phyloP scores from a whole-genome alignment of 352 stramenopile species.

The Peronospora destructor region DNA sequence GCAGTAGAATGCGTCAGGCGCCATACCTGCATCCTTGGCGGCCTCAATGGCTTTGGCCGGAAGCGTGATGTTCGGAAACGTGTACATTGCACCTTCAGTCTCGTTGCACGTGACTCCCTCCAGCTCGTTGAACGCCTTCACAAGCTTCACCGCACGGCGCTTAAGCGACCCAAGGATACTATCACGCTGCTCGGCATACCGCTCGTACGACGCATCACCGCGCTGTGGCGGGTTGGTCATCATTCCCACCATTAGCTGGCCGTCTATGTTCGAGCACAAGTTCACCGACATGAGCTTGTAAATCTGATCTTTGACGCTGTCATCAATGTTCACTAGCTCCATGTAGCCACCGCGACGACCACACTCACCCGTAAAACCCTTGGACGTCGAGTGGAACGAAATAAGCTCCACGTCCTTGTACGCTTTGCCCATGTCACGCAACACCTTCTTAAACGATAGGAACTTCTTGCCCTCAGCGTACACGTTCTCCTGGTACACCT shows the following conservation, averaged over 20 bases:
- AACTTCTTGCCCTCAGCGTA: conserved; percentile 92
- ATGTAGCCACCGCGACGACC: conserved; percentile 95
- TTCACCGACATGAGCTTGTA: conserved; percentile 98
- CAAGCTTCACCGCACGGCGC: conserved; percentile 89
- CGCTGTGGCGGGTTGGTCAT: conserved; percentile 94
- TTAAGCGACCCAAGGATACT: conserved; percentile 92
- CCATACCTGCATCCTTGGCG: conserved; percentile 62
- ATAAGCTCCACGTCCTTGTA: conserved; percentile 93
- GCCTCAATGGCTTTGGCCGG: conserved; percentile 81
- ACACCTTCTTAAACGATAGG: conserved; percentile 92
- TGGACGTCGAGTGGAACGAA: conserved; percentile 97
- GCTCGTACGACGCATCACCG: conserved; percentile 86
- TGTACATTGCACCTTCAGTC: conserved; percentile 98
- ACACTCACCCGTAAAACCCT: conserved; percentile 98
- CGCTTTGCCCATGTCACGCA: conserved; percentile 81
- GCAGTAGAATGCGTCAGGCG: conserved; percentile 96
- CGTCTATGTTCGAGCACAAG: conserved; percentile 95
- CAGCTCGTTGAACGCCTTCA: conserved; percentile 91
- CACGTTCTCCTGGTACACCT: conserved; percentile 99
- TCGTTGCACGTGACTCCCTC: conserved; percentile 95
- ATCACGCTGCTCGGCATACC: conserved; percentile 88
- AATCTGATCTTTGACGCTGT: conserved; percentile 91
- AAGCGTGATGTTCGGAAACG: conserved; percentile 93
- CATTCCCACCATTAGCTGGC: conserved; percentile 96
- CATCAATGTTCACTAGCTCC: conserved; percentile 92